These are phyloP conservation scores for Magnusiomyces tetraspermus DNA, from an alignment of 1,139 yeast genomes.

Conservation along the genomic window DNA sequence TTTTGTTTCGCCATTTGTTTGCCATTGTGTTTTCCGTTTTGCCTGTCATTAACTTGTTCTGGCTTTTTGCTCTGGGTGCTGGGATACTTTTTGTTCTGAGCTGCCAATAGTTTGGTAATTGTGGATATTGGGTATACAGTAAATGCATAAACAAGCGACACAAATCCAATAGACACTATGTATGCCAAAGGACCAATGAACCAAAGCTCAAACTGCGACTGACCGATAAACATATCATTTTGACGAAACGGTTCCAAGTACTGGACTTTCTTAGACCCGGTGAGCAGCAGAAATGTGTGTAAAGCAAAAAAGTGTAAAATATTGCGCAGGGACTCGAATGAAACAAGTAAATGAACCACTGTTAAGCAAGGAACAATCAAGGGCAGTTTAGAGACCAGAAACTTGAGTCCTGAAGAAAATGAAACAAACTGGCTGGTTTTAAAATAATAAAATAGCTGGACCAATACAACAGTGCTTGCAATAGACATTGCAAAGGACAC, in stretches of 20 bases:
- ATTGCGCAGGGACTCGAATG: slow-evolving; percentile 16
- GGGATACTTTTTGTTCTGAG: background rate
- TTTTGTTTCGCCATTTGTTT: background rate
- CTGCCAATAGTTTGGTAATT: background rate
- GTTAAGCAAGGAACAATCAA: slow-evolving; percentile 13
- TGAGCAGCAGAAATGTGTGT: slow-evolving; percentile 9
- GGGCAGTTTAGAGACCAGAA: slow-evolving; percentile 22
- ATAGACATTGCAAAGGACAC: slow-evolving; percentile 30
- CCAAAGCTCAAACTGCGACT: background rate
- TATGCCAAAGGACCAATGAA: slow-evolving; percentile 1
- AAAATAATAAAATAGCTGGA: slow-evolving; percentile 23
- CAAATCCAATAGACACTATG: slow-evolving; percentile 2
- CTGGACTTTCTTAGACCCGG: background rate
- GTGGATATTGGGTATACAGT: slow-evolving; percentile 1
- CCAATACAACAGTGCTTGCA: slow-evolving; percentile 18
- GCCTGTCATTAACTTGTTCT: too few relatives aligned
- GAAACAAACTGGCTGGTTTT: slow-evolving; percentile 38
- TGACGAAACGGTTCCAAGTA: background rate
- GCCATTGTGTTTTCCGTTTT: background rate
- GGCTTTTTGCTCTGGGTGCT: too few relatives aligned
- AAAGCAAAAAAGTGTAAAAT: slow-evolving; percentile 16
- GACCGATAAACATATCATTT: slow-evolving; percentile 4
- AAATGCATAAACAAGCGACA: background rate
- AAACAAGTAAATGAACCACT: slow-evolving; percentile 18
- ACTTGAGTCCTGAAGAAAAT: slow-evolving; percentile 41